These are phyloP conservation scores for Canna indica DNA, from an alignment of 176 grass and related monocot species.

Conservation along the genomic window DNA sequence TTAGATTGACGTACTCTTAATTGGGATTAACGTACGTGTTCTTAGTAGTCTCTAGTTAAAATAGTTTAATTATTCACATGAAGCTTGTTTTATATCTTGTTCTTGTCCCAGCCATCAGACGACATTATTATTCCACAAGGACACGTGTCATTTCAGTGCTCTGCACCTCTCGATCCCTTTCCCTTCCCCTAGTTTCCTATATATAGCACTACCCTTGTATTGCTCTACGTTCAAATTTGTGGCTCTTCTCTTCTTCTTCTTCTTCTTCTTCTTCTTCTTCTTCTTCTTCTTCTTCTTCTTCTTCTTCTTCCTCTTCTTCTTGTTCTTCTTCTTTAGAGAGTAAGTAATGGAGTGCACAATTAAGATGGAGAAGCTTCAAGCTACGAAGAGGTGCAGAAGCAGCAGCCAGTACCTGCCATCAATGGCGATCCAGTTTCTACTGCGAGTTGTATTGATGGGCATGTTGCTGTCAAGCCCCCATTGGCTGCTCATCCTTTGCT, in stretches of 20 bases:
- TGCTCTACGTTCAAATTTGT: neutral
- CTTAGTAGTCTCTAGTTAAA: no score
- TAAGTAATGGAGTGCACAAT: neutral
- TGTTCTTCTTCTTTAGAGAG: neutral
- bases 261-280: no score
- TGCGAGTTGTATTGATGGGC: neutral
- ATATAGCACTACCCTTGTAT: neutral
- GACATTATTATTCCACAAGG: neutral
- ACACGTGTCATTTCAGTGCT: neutral
- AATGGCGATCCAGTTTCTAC: neutral
- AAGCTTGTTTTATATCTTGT: no score
- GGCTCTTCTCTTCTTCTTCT: neutral
- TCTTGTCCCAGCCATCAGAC: neutral
- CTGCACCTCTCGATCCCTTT: no score
- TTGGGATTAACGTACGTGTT: no score
- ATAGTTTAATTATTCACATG: no score
- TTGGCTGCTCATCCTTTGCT: constrained; percentile 28
- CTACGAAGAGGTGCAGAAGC: neutral
- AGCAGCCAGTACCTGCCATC: neutral
- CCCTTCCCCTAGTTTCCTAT: neutral
- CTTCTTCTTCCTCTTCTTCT: neutral
- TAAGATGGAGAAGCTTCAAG: constrained; percentile 9
- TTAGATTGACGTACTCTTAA: no score
- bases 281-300: no score
- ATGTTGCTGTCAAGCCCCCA: constrained; percentile 26